Evolutionary conservation across 2,329 filamentous ascomycete genomes (phyloP), one percentile per base, ranked within the genome.

Genomic region (Calonectria hawksworthii): DNA sequence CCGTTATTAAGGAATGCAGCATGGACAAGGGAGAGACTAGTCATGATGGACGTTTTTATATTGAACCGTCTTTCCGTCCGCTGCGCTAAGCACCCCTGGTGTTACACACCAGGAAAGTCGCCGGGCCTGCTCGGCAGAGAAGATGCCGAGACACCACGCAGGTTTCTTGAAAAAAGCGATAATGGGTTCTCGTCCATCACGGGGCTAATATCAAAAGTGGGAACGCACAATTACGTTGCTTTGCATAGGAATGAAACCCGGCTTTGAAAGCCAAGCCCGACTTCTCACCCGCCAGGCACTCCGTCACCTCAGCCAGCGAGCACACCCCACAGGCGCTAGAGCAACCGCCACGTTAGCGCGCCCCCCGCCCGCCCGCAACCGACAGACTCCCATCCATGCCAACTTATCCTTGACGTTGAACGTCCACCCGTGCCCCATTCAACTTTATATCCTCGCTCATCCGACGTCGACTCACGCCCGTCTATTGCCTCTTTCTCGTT

Each of bases 301-400:
- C 69, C 61, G 50, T 51, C 56, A 52, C 51, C 32, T 73, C 79
- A 80, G 77, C 74, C 69, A 69, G 28, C 72, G 63, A 66, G 26
- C 73, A 76, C 69, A 75, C 74, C 74, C 79, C 73, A 78, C 76
- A 80, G 67, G 74, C 75, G 74, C 78, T 78, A 79, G 72, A 77
- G 52, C 71, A 79, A 74, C 78, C 75, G 73, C 77, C 75, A 78
- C 78, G 70, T 77, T 81, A 80, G 78, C 76, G 72, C 69, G 66
- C 56, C 56, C 56, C 56, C 56, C 56, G 54, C 74, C 14, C 54
- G 34, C 52, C 69, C 51, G 41, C 56, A 63, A 63, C 56, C 56
- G 56, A 41, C 34, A 63, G 59, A 26, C 54, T 68, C 51, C 50
- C 36, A 54, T 52, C 59, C 36, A 68, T 65, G 50, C 64, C 69